Base-by-base conservation (phyloP, 768 basidiomycete genomes). In the Amanita subjunquillea region DNA sequence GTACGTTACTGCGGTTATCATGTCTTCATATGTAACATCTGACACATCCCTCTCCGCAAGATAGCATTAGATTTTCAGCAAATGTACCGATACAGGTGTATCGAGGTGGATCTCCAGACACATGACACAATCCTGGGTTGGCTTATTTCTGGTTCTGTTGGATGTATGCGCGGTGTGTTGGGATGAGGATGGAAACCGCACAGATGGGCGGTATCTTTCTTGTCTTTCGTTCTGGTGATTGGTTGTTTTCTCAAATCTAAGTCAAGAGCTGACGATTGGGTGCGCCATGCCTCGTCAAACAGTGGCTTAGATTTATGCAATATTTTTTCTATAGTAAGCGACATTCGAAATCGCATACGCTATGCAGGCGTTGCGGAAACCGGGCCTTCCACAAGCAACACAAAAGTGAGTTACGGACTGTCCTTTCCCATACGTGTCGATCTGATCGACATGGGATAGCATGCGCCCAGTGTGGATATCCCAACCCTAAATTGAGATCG, bases 321-420 rank as follows among this genome's bases (percentile, higher is more conserved):
- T 1, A 4, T 1, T 0, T 34, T 34, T 15, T 29, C 10, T 57
- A 58, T 69, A 91, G 92, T 89, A 94, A 94, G 79, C 80, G 91
- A 69, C 93, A 94, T 82, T 88, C 90, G 60, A 96, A 95, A 77
- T 83, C 90, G 59, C 92, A 95, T 79, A 93, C 91, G 53, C 85
- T 97, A 63, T 99, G 96, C 82, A 80, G 93, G 68, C 89, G 96
- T 62, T 99, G 96, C 73, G 92, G 93, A 59, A 80, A 85, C 72
- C 84, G 95, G 55, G 82, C 92, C 34, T 95, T 97, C 80, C 96
- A 98, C 83, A 87, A 83, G 72, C 95, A 99, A 76, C 91, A 99
- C 79, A 92, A 98, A 80, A 86, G 91, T 94, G 59, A 62, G 87
- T n/a, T 1, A 54, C 22, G 3, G 12, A 13, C 34, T 25, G 12